Evolutionary conservation across 1,139 yeast genomes (phyloP).

Genomic region (Hansenula sp.): DNA sequence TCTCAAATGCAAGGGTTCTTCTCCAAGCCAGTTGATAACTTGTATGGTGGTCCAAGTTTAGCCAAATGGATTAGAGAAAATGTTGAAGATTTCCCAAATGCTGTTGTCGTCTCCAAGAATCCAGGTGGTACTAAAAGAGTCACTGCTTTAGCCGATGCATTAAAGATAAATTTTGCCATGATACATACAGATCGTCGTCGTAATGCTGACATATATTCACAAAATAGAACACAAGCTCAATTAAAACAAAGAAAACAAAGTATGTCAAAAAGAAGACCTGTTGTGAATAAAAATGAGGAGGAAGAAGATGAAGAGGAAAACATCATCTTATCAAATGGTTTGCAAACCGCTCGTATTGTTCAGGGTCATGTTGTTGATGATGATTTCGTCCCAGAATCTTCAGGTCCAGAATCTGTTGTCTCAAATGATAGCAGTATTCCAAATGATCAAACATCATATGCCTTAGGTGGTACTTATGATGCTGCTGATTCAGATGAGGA

Average conservation of each 20-base stretch:
- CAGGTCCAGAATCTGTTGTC: slow-evolving; percentile 21
- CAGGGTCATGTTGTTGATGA: slow-evolving; percentile 98
- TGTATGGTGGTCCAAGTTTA: slow-evolving; percentile 94
- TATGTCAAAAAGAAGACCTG: slow-evolving; percentile 27
- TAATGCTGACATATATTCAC: slow-evolving; percentile 63
- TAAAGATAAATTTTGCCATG: slow-evolving; percentile 97
- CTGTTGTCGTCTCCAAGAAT: slow-evolving; percentile 92
- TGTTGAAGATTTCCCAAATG: slow-evolving; percentile 74
- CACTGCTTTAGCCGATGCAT: slow-evolving; percentile 92
- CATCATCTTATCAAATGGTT: slow-evolving; percentile 68
- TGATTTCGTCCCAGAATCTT: slow-evolving; percentile 47
- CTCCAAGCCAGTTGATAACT: slow-evolving; percentile 93
- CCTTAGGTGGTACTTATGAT: slow-evolving; percentile 82
- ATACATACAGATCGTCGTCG: slow-evolving; percentile 97
- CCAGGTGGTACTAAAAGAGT: slow-evolving; percentile 99
- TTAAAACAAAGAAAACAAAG: slow-evolving; percentile 35
- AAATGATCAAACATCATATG: slow-evolving; percentile 36
- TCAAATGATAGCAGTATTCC: slow-evolving; percentile 15
- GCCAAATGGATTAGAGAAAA: slow-evolving; percentile 96
- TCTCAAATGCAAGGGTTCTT: slow-evolving; percentile 99
- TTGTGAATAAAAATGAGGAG: slow-evolving; percentile 36
- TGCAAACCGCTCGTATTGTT: slow-evolving; percentile 93
- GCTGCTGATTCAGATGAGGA: slow-evolving; percentile 82
- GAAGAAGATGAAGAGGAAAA: slow-evolving; percentile 62
- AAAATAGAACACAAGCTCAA: slow-evolving; percentile 28